phyloP scores from a whole-genome alignment of 768 basidiomycete species.

The Boletus tylopilopsis region DNA sequence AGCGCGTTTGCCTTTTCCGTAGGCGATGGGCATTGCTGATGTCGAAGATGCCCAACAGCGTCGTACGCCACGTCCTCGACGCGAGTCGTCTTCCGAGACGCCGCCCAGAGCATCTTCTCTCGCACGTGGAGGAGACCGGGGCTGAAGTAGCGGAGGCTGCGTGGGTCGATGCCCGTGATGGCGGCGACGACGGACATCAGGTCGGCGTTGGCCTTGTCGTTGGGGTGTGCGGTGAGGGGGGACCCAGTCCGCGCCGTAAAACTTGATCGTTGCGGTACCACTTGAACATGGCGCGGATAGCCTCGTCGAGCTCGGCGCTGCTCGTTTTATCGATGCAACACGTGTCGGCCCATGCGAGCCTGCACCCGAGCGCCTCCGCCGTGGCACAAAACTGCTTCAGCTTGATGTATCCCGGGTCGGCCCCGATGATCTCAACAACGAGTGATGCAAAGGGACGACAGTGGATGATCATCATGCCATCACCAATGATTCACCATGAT shows the following conservation, averaged over 20 bases:
- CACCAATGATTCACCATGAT: too few species aligned
- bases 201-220: constrained; percentile 20
- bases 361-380: constrained; percentile 13
- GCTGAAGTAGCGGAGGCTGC: constrained; percentile 17
- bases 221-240: constrained; percentile 3
- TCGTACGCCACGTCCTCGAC: constrained; percentile 26
- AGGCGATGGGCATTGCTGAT: constrained; percentile 21
- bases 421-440: background rate
- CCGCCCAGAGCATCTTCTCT: constrained; percentile 24
- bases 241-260: constrained; percentile 18
- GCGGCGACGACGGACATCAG: constrained; percentile 12
- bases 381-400: constrained; percentile 12
- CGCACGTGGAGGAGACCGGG: constrained; percentile 18
- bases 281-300: constrained; percentile 27
- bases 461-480: too few species aligned
- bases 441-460: constrained; percentile 17
- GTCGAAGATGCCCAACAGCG: constrained; percentile 25
- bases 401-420: constrained; percentile 9
- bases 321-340: constrained; percentile 27
- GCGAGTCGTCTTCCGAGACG: constrained; percentile 22
- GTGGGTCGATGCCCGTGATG: constrained; percentile 10
- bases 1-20: constrained; percentile 25
- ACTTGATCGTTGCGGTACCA: constrained; percentile 24
- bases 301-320: constrained; percentile 29
- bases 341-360: constrained; percentile 25